Base-by-base conservation (phyloP, 768 basidiomycete genomes). In the Mycena sanguinolenta region DNA sequence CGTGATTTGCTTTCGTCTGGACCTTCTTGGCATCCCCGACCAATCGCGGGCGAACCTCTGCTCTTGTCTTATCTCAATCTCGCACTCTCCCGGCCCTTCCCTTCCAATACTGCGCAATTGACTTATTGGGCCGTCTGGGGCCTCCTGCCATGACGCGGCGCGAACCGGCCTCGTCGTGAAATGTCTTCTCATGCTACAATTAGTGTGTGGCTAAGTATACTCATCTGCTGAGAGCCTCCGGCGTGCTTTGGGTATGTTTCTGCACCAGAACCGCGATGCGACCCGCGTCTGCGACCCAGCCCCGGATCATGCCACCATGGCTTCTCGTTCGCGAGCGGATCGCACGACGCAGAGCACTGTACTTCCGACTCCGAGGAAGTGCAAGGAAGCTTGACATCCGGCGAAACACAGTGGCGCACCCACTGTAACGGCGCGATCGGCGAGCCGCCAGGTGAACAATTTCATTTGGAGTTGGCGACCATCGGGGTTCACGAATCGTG, bases 41-140 rank as follows among this genome's bases (percentile, higher is more conserved):
- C 58, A 59, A 59, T 59, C 25, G 42, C 32, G 58, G 59, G n/a
- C n/a, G n/a, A 34, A 14, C 55, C 34, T 28, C 34, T 36, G 8
- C 46, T 67, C 59, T 53, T 67, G 61, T 61, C 52, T 10, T 21
- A 38, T 30, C 53, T 57, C 57, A 58, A 49, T 38, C 46, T 58
- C 58, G 53, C 60, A 14, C 6, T 61, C 38, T 67, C 58, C 67
- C n/a, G n/a, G n/a, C n/a, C n/a, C n/a, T n/a, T n/a, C n/a, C n/a
- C n/a, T n/a, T 34, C 60, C 50, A 68, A 46, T 39, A 58, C 67
- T 68, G 67, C 67, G 67, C 60, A 68, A 44, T 68, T 68, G 67
- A 68, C 67, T 68, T 68, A 34, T 68, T 58, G 67, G 67, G 67
- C 60, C 34, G 49, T 6, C 67, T 68, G 60, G 67, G 67, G 60